Base-by-base conservation (phyloP, 768 basidiomycete species). In the Bullera alba region DNA sequence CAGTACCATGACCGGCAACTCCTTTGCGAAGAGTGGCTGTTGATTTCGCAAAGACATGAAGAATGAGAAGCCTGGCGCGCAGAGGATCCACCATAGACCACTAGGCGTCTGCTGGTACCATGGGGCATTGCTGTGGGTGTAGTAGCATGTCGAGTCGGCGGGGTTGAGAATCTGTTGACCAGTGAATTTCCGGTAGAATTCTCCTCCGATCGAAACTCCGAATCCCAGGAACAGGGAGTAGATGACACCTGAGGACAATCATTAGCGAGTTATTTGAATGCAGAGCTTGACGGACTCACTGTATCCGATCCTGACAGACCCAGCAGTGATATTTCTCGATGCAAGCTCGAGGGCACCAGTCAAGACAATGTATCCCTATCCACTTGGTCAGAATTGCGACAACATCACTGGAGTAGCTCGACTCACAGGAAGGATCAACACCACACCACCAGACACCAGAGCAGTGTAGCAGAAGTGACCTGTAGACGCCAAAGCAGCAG, bases 271-370 rank as follows among this genome's bases (percentile, higher is more conserved):
- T 36, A 1, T 30, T 6, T 27, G 4, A 3, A n/a, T 8, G 15
- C 12, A 26, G 37, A 15, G 7, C 10, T 34, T 34, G 10, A 10
- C 32, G 4, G 17, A 55, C 60, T 48, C 26, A 22, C 85, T 79
- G 61, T 85, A 90, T 58, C 85, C 85, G 15, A 90, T 76, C 32
- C 86, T 79, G 27, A 90, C 87, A 10, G 86, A 83, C n/a, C 89
- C 87, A 0, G 86, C 77, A 26, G 88, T 81, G 61, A 92, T 83
- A 54, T 85, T 86, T 16, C 86, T 79, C 2, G 86, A 84, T 51
- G 86, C 80, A 19, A 89, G 73, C 65, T 90, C 88, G 26, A 90
- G 80, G 10, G 83, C 79, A 42, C 84, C 89, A 59, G 76, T 67
- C 36, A 67, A 55, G 32, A 70, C 73, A 48, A 74, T 74, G 39